phyloP scores from a whole-genome alignment of 108 stramenopile species.

The Nitzschia inconspicua region DNA sequence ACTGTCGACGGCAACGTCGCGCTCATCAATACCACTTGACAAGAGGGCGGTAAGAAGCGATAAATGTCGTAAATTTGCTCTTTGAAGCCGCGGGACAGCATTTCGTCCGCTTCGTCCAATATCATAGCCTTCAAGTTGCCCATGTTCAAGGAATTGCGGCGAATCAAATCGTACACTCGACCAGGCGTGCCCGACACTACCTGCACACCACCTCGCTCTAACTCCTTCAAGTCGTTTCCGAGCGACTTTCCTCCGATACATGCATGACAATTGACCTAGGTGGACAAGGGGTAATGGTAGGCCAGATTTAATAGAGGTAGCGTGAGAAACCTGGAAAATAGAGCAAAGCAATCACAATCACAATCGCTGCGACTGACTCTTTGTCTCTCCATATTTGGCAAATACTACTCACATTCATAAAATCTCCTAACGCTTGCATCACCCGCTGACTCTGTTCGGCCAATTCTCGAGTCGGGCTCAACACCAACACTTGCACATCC shows the following conservation, averaged over 20 bases:
- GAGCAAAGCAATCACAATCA: not conserved
- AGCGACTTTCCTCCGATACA: conserved; percentile 97
- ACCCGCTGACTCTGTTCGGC: conserved; percentile 98
- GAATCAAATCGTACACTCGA: conserved; percentile 96
- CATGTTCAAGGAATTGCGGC: conserved; percentile 84
- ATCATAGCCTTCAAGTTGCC: conserved; percentile 83
- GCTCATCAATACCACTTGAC: conserved; percentile 93
- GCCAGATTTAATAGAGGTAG: not conserved
- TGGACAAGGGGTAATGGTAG: not conserved
- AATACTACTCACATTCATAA: conserved; percentile 80
- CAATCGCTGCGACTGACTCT: too few species aligned
- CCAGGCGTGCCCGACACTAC: conserved; percentile 98
- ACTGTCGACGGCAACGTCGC: conserved; percentile 96
- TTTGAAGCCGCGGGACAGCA: conserved; percentile 96
- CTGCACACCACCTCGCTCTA: conserved; percentile 89
- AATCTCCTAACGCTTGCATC: conserved; percentile 89
- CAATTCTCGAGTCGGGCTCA: conserved; percentile 97
- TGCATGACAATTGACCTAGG: conserved; percentile 78
- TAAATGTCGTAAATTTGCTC: conserved; percentile 99
- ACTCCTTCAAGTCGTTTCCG: conserved; percentile 88
- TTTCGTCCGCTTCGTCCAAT: conserved; percentile 99
- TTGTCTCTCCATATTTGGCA: not conserved
- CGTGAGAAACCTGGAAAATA: not conserved
- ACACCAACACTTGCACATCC: conserved; percentile 89
- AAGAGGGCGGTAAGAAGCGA: conserved; percentile 86